Conservation (phyloP, 2,329 filamentous ascomycete genomes). For the Venturia aucupariae region DNA sequence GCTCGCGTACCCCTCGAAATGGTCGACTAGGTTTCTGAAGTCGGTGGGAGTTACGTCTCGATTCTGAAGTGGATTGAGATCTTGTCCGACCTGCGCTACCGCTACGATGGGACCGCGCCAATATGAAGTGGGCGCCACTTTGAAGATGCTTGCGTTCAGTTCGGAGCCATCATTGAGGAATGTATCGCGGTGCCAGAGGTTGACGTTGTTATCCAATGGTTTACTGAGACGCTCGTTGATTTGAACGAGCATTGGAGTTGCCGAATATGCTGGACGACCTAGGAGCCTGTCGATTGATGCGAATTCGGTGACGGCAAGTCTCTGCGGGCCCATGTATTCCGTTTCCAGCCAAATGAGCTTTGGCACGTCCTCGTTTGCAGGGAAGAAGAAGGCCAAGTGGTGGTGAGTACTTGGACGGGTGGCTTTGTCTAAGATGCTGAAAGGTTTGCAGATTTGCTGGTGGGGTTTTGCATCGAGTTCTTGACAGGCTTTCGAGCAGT, state of each 20-base stretch:
- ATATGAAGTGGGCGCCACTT: conserved; percentile 10
- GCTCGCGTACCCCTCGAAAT: not conserved
- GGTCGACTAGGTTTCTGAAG: not conserved
- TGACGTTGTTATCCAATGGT: conserved; percentile 12
- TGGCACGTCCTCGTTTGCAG: conserved; percentile 10
- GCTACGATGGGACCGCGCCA: conserved; percentile 17
- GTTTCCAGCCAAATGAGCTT: conserved; percentile 10
- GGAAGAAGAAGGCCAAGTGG: conserved; percentile 13
- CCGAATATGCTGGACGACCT: too few species aligned
- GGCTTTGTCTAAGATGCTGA: conserved; percentile 5
- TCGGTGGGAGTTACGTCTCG: not conserved
- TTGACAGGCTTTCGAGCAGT: conserved; percentile 16
- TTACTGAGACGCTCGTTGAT: not conserved
- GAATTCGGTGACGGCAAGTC: too few species aligned
- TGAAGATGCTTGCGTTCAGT: conserved; percentile 15
- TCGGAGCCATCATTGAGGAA: conserved; percentile 17
- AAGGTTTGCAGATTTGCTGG: conserved; percentile 15
- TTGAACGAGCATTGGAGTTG: not conserved
- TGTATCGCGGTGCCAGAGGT: conserved; percentile 13
- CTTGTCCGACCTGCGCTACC: conserved; percentile 7
- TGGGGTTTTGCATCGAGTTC: conserved; percentile 13
- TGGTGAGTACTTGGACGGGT: conserved; percentile 9
- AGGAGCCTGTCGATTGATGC: too few species aligned
- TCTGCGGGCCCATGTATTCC: too few species aligned
- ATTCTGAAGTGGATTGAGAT: not conserved